phyloP scores from a whole-genome alignment of 306 rosid species.

The Vicia villosa region DNA sequence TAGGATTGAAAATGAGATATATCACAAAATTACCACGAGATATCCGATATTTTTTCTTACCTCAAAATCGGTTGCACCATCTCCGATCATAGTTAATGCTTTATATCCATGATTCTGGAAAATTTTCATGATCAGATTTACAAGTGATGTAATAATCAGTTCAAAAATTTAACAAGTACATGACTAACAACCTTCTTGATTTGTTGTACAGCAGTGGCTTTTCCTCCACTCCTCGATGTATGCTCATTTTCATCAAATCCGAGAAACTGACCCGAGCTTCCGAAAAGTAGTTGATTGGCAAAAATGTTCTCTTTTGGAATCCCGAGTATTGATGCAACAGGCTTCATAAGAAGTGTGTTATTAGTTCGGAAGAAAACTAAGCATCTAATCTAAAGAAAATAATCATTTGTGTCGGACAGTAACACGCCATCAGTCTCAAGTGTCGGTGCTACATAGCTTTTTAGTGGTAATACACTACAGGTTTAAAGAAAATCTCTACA shows the following conservation, averaged over 20 bases:
- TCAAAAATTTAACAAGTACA: conserved; percentile 6
- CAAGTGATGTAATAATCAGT: conserved; percentile 23
- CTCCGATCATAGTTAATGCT: conserved; percentile 81
- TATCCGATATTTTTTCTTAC: conserved; percentile 43
- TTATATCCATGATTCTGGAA: conserved; percentile 76
- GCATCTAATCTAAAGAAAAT: no score
- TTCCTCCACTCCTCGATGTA: conserved; percentile 94
- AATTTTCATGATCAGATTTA: conserved; percentile 41
- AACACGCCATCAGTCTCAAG: no score
- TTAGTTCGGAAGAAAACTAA: conserved; percentile 22
- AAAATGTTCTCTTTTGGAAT: conserved; percentile 71
- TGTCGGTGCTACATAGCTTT: no score
- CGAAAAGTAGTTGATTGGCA: conserved; percentile 87
- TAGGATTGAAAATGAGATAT: conserved; percentile 6
- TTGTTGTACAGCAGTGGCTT: conserved; percentile 83
- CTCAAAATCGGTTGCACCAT: conserved; percentile 97
- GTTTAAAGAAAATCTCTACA: conserved; percentile 11
- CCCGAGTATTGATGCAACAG: conserved; percentile 81
- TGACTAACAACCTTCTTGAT: conserved; percentile 75
- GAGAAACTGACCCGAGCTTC: conserved; percentile 78
- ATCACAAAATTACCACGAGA: conserved; percentile 14
- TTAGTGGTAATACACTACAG: not conserved
- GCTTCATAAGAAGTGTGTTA: conserved; percentile 61
- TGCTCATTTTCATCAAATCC: conserved; percentile 85
- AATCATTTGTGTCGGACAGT: no score